A percentile compares a stretch with the other conserved stretches of the same genome.
Evolutionary conservation across 2,329 filamentous ascomycete genomes (phyloP).

Genomic region (Aspergillus tamarii): DNA sequence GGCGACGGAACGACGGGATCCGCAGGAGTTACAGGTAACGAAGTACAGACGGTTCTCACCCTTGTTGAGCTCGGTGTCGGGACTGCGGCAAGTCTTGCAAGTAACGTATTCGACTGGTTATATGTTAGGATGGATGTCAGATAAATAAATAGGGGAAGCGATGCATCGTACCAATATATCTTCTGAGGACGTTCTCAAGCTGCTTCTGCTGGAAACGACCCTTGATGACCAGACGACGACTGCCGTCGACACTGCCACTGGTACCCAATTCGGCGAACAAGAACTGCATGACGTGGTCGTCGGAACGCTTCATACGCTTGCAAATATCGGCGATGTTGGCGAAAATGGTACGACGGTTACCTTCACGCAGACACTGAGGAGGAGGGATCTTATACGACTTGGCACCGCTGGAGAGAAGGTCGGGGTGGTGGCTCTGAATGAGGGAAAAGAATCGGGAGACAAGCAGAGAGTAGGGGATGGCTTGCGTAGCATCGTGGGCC

Average conservation of each 20-base stretch:
- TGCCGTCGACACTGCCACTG: slow-evolving; percentile 91
- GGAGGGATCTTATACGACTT: slow-evolving; percentile 99
- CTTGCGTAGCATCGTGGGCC: slow-evolving; percentile 75
- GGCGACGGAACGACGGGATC: slow-evolving; percentile 82
- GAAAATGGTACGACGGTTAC: slow-evolving; percentile 99
- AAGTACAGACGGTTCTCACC: slow-evolving; percentile 99
- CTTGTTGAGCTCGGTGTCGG: slow-evolving; percentile 95
- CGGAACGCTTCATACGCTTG: slow-evolving; percentile 98
- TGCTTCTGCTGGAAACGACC: slow-evolving; percentile 99
- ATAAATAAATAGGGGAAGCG: not conserved
- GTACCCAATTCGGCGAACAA: slow-evolving; percentile 98
- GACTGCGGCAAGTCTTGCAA: slow-evolving; percentile 96
- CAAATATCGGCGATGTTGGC: slow-evolving; percentile 98
- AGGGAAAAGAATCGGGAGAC: slow-evolving; percentile 93
- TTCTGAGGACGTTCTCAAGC: slow-evolving; percentile 93
- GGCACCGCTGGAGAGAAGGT: slow-evolving; percentile 83
- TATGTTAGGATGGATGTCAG: not conserved
- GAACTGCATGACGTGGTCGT: slow-evolving; percentile 97
- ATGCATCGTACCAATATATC: slow-evolving; percentile 78
- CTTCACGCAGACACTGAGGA: slow-evolving; percentile 97
- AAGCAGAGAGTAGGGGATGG: slow-evolving; percentile 83
- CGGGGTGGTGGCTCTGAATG: slow-evolving; percentile 93
- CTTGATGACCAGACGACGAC: slow-evolving; percentile 93
- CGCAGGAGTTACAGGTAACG: slow-evolving; percentile 92
- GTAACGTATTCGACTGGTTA: slow-evolving; percentile 87